Percentiles rank a stretch among this genome's conserved stretches.
Evolutionary conservation across 1,284 basidiomycete species (phyloP).

Genomic region (Flammula alnicola): DNA sequence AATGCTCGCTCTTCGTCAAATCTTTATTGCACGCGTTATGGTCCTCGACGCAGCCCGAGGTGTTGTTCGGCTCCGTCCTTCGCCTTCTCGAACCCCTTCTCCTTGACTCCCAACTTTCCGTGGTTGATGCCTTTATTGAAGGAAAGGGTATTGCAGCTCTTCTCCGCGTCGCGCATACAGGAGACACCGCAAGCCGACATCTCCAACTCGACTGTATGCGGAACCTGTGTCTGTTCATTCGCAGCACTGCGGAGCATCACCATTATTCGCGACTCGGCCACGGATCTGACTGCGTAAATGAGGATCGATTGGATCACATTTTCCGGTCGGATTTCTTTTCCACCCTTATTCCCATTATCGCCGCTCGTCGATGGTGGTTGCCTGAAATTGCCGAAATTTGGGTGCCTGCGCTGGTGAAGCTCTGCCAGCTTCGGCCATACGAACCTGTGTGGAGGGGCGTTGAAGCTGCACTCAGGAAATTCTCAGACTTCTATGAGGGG

Average conservation of each 20-base stretch:
- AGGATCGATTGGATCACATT: slow-evolving; percentile 25
- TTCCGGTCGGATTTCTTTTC: slow-evolving; percentile 36
- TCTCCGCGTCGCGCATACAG: slow-evolving; percentile 35
- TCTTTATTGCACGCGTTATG: slow-evolving; percentile 33
- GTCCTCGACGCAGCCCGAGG: slow-evolving; percentile 23
- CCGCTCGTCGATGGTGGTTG: slow-evolving; percentile 32
- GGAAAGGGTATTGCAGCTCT: slow-evolving; percentile 34
- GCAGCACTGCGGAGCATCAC: slow-evolving; percentile 25
- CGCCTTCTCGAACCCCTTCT: slow-evolving; percentile 36
- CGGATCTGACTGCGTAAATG: background rate
- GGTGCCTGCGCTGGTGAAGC: slow-evolving; percentile 34
- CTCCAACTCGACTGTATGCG: slow-evolving; percentile 40
- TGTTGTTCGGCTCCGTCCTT: slow-evolving; percentile 32
- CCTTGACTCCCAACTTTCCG: slow-evolving; percentile 24
- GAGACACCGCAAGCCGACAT: slow-evolving; percentile 36
- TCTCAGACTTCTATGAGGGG: slow-evolving; percentile 18
- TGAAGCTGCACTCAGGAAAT: slow-evolving; percentile 24
- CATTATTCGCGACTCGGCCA: slow-evolving; percentile 7
- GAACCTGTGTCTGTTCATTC: slow-evolving; percentile 37
- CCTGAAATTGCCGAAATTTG: slow-evolving; percentile 35
- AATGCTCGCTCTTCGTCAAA: slow-evolving; percentile 32
- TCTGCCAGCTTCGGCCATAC: slow-evolving; percentile 31
- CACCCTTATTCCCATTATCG: slow-evolving; percentile 27
- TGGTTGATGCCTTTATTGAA: slow-evolving; percentile 34
- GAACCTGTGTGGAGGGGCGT: slow-evolving; percentile 27